phyloP scores from a whole-genome alignment of 2,329 filamentous ascomycete genomes.

The Calonectria pteridis region DNA sequence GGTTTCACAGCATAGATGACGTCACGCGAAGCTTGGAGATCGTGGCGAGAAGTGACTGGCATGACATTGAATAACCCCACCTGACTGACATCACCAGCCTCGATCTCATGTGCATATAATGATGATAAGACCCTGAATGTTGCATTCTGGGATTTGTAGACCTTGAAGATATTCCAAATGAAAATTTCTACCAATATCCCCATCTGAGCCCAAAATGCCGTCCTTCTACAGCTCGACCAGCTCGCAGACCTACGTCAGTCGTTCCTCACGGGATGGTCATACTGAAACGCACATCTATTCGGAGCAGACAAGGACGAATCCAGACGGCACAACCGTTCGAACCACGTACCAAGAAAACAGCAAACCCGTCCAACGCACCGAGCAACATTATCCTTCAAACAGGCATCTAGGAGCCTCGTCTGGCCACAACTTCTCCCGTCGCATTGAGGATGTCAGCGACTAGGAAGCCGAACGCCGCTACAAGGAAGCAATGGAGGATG shows the following conservation, averaged over 20 bases:
- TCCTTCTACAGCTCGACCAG: constrained; percentile 7
- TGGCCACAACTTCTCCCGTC: not conserved
- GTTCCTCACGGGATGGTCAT: not conserved
- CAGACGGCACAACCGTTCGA: constrained; percentile 13
- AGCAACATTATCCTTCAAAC: constrained; percentile 4
- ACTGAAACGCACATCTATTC: not conserved
- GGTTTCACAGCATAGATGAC: not conserved
- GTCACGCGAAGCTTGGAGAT: not conserved
- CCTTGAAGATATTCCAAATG: not conserved
- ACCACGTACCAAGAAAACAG: constrained; percentile 8
- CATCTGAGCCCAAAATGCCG: not conserved
- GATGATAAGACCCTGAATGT: not conserved
- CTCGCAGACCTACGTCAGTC: not conserved
- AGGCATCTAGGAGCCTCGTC: not conserved
- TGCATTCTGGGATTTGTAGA: not conserved
- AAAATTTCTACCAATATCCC: not conserved
- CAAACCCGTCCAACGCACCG: constrained; percentile 1
- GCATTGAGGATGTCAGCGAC: constrained; percentile 17
- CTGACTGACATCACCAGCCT: not conserved
- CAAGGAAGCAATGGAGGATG: not conserved
- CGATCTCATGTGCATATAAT: not conserved
- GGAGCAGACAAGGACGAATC: not conserved
- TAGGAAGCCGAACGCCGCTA: not conserved
- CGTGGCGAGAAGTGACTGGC: not conserved
- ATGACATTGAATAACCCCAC: not conserved